Percentiles rank a stretch among this genome's conserved stretches.
These are phyloP conservation scores for Cladosporium sp. DNA, from an alignment of 2,329 filamentous ascomycete species.

Conservation along the genomic window DNA sequence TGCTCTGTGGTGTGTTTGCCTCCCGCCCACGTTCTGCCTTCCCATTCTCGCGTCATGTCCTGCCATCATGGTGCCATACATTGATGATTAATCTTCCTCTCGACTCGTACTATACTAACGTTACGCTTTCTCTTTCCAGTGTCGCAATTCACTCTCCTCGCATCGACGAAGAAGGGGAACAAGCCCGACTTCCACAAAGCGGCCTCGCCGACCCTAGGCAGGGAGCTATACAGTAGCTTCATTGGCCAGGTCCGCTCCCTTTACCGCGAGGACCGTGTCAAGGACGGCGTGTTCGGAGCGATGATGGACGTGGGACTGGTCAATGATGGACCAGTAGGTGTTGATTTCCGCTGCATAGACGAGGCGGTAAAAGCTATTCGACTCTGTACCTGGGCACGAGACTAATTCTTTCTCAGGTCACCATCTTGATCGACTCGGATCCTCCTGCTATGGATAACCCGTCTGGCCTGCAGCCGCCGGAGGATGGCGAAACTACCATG, in stretches of 20 bases:
- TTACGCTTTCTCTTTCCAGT: conserved; percentile 55
- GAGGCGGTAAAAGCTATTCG: conserved; percentile 49
- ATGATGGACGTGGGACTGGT: conserved; percentile 98
- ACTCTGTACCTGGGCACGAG: neutral
- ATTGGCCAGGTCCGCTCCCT: conserved; percentile 70
- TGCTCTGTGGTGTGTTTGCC: conserved; percentile 80
- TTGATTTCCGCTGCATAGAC: conserved; percentile 58
- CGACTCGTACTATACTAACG: neutral
- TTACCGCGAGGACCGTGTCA: conserved; percentile 74
- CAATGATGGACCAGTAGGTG: conserved; percentile 76
- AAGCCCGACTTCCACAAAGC: conserved; percentile 95
- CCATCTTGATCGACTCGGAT: conserved; percentile 50
- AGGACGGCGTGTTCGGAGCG: conserved; percentile 95
- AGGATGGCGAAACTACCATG: conserved; percentile 31
- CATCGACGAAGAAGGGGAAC: conserved; percentile 89
- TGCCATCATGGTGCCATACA: conserved; percentile 13
- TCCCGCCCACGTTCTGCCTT: neutral
- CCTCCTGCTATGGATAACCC: conserved; percentile 44
- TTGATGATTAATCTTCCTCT: neutral
- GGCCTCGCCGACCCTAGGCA: conserved; percentile 74
- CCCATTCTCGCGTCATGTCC: neutral
- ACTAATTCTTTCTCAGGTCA: conserved; percentile 42
- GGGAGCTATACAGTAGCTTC: conserved; percentile 80
- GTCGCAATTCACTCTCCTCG: conserved; percentile 93
- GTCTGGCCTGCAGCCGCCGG: conserved; percentile 29